A percentile compares a stretch with the other conserved stretches of the same genome.
Evolutionary conservation across 352 stramenopile species (phyloP).

Genomic region (Phytophthora boehmeriae): DNA sequence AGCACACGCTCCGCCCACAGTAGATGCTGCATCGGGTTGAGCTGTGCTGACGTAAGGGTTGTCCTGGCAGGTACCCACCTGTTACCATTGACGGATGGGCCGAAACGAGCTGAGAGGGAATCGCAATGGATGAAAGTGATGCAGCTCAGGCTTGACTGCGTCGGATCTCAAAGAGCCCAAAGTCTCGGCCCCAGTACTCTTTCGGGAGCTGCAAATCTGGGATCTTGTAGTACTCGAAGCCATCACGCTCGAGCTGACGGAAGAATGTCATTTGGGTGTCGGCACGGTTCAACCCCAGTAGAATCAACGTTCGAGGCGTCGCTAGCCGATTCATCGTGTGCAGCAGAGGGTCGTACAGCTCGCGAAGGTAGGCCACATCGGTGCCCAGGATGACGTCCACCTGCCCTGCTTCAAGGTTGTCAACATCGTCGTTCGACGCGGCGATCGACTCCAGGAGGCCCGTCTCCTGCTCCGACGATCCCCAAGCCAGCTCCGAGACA

Average conservation of each 20-base stretch:
- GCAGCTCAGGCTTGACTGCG: constrained; percentile 20
- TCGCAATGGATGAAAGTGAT: not conserved
- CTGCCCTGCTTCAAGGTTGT: constrained; percentile 17
- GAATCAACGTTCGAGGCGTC: constrained; percentile 48
- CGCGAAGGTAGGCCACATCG: constrained; percentile 76
- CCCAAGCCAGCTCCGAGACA: constrained; percentile 68
- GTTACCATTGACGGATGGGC: not conserved
- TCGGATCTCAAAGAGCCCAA: constrained; percentile 79
- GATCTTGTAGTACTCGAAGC: constrained; percentile 88
- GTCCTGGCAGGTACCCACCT: not conserved
- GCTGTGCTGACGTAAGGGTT: not conserved
- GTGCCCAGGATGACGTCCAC: constrained; percentile 84
- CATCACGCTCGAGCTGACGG: constrained; percentile 61
- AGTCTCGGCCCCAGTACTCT: constrained; percentile 77
- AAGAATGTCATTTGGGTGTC: constrained; percentile 78
- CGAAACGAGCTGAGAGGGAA: not conserved
- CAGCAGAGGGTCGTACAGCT: constrained; percentile 79
- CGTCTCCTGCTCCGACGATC: constrained; percentile 44
- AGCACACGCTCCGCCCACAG: not conserved
- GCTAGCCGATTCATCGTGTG: constrained; percentile 62
- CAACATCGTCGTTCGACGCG: constrained; percentile 4
- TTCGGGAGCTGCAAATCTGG: constrained; percentile 54
- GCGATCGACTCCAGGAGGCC: constrained; percentile 47
- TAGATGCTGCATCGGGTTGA: not conserved
- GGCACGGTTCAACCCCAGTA: constrained; percentile 76